phyloP scores from a whole-genome alignment of 495 filamentous ascomycete species.

The Endocarpon pusillum region DNA sequence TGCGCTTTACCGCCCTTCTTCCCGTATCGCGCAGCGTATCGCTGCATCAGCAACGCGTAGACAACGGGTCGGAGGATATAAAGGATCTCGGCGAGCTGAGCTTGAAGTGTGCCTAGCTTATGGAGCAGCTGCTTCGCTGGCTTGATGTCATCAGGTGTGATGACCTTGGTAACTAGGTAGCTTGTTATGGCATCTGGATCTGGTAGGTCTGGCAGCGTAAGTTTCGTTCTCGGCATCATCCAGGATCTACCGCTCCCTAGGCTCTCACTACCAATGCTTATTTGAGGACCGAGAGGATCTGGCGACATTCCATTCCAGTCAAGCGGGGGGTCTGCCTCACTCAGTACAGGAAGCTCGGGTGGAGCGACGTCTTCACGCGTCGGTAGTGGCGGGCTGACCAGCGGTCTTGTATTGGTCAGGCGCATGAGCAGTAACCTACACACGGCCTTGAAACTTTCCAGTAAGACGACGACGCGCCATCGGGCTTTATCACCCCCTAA shows the following conservation, averaged over 20 bases:
- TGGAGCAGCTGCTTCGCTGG: constrained; percentile 70
- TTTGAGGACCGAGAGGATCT: constrained; percentile 2
- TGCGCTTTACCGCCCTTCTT: constrained; percentile 33
- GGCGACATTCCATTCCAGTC: constrained; percentile 26
- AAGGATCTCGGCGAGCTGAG: constrained; percentile 68
- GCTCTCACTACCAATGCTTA: constrained; percentile 18
- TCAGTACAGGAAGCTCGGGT: background rate
- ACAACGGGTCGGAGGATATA: constrained; percentile 80
- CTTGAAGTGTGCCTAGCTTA: constrained; percentile 41
- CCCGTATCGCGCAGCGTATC: constrained; percentile 34
- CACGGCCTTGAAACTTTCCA: constrained; percentile 75
- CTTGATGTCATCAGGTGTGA: constrained; percentile 94
- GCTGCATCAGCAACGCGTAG: constrained; percentile 74
- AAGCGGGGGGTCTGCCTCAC: background rate
- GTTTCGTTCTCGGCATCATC: constrained; percentile 76
- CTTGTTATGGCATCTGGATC: constrained; percentile 60
- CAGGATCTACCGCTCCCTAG: constrained; percentile 25
- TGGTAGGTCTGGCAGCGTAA: constrained; percentile 67
- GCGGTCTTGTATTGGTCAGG: constrained; percentile 68
- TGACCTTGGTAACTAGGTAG: constrained; percentile 77
- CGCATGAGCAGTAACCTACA: constrained; percentile 70
- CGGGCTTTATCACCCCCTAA: constrained; percentile 61
- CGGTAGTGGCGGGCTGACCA: constrained; percentile 71
- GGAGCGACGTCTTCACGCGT: constrained; percentile 60
- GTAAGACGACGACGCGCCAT: constrained; percentile 77